Evolutionary conservation across 768 basidiomycete species (phyloP).

Genomic region (Obba rivulosa): DNA sequence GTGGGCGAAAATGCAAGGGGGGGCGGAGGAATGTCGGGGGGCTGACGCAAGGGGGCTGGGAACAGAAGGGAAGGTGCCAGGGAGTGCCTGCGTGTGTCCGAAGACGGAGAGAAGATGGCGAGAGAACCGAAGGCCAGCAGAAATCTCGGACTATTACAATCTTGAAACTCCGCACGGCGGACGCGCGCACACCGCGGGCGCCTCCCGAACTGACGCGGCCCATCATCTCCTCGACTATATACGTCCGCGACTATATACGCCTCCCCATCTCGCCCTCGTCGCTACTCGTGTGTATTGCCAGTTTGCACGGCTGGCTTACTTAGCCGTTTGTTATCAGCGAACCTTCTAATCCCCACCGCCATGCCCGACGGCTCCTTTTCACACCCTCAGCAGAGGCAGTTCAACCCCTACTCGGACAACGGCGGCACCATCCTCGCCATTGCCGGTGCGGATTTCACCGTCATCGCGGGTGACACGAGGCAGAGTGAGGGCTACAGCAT

Average conservation of each 20-base stretch:
- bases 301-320: neutral
- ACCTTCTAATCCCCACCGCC: neutral
- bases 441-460: conserved; percentile 87
- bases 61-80: conserved; percentile 6
- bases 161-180: conserved; percentile 19
- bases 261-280: conserved; percentile 4
- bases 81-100: conserved; percentile 3
- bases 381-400: conserved; percentile 50
- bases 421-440: conserved; percentile 97
- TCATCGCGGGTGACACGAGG: conserved; percentile 94
- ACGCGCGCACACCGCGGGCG: conserved; percentile 14
- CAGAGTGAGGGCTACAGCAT: conserved; percentile 98
- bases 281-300: conserved; percentile 2
- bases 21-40: conserved; percentile 11
- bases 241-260: conserved; percentile 16
- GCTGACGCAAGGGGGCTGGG: neutral
- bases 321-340: neutral
- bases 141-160: conserved; percentile 21
- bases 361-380: conserved; percentile 26
- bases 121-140: conserved; percentile 5
- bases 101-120: conserved; percentile 4
- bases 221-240: neutral
- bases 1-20: neutral
- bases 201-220: conserved; percentile 24
- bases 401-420: conserved; percentile 90